Conservation (phyloP, 2,329 filamentous ascomycete genomes). For the Fusarium chaquense region DNA sequence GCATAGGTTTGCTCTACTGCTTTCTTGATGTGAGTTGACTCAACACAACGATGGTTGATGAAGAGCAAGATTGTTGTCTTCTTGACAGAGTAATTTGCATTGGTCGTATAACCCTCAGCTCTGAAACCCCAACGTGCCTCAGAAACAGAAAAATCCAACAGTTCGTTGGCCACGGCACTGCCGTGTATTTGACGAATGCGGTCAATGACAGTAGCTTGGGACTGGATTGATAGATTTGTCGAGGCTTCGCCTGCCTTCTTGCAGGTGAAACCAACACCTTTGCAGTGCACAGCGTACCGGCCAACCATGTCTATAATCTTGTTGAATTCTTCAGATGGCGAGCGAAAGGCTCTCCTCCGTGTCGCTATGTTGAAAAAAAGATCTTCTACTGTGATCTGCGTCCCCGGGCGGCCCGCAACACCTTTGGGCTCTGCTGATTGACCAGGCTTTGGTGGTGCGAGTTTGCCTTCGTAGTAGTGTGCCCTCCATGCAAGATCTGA, state of each 20-base stretch:
- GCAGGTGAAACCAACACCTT: constrained; percentile 92
- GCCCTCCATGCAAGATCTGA: constrained; percentile 92
- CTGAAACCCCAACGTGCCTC: constrained; percentile 87
- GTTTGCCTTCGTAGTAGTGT: constrained; percentile 84
- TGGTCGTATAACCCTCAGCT: constrained; percentile 84
- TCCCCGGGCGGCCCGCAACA: constrained; percentile 87
- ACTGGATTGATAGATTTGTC: constrained; percentile 82
- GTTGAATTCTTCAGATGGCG: constrained; percentile 92
- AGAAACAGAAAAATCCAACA: constrained; percentile 78
- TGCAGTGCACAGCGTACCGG: constrained; percentile 91
- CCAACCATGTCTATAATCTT: constrained; percentile 97
- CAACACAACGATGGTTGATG: constrained; percentile 95
- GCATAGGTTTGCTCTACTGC: constrained; percentile 91
- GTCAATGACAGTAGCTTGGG: constrained; percentile 78
- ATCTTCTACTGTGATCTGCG: constrained; percentile 96
- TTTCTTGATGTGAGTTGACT: constrained; percentile 88
- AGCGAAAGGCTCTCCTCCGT: constrained; percentile 88
- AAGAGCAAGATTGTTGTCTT: constrained; percentile 89
- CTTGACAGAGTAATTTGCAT: constrained; percentile 95
- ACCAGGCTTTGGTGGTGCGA: constrained; percentile 86
- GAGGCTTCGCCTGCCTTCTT: constrained; percentile 94
- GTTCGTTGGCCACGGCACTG: constrained; percentile 84
- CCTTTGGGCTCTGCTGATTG: constrained; percentile 88
- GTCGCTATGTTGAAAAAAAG: constrained; percentile 97
- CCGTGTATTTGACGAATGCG: constrained; percentile 93